Evolutionary conservation across 768 basidiomycete species (phyloP).

Genomic region (Podaxis rugospora): DNA sequence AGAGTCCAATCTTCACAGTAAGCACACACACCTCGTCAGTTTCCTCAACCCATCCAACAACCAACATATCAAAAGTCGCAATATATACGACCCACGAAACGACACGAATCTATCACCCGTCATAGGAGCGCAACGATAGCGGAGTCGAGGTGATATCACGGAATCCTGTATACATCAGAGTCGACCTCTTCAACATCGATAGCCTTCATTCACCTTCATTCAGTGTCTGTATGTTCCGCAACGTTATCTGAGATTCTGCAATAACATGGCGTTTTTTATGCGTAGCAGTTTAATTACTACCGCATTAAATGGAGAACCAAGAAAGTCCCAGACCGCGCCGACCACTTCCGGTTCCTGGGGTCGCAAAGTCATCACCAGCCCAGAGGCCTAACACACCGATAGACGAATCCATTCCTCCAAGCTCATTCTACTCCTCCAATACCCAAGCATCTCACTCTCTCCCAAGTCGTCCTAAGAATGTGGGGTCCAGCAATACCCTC

Average conservation of each 20-base stretch:
- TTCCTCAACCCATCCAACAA: neutral
- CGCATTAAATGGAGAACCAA: slow-evolving; percentile 39
- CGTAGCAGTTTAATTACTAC: slow-evolving; percentile 2
- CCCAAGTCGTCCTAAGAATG: slow-evolving; percentile 32
- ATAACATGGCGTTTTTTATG: neutral
- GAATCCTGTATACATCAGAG: neutral
- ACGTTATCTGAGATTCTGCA: neutral
- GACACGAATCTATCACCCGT: neutral
- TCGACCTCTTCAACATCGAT: slow-evolving; percentile 3
- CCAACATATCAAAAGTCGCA: neutral
- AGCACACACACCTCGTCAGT: neutral
- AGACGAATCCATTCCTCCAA: slow-evolving; percentile 18
- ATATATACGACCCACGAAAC: neutral
- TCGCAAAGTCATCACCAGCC: slow-evolving; percentile 19
- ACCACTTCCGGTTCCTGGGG: slow-evolving; percentile 42
- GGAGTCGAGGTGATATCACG: neutral
- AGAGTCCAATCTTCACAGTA: neutral
- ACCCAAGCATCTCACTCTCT: slow-evolving; percentile 30
- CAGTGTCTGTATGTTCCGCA: slow-evolving; percentile 10
- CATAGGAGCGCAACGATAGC: neutral
- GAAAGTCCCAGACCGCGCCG: slow-evolving; percentile 42
- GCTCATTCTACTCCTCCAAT: slow-evolving; percentile 28
- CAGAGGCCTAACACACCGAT: slow-evolving; percentile 41
- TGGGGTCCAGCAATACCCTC: slow-evolving; percentile 42
- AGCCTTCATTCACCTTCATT: slow-evolving; percentile 8